Evolutionary conservation across 192 early-diverging fungal species (phyloP).

Genomic region (Pilobolus umbonatus): DNA sequence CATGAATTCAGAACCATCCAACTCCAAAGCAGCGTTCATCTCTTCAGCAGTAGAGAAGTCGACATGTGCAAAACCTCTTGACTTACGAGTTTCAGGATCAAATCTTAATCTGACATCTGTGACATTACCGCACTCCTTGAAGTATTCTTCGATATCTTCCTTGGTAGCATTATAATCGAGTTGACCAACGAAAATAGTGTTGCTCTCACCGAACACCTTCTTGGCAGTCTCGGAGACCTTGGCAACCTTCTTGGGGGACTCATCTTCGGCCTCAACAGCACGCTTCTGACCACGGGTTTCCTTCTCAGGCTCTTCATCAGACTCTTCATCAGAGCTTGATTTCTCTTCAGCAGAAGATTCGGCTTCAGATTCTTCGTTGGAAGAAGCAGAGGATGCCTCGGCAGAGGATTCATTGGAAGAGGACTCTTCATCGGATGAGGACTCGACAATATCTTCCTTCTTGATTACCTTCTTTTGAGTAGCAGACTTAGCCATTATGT

Average conservation of each 20-base stretch:
- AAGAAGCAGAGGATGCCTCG: conserved; percentile 2
- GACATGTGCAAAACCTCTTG: conserved; percentile 89
- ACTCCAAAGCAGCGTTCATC: conserved; percentile 62
- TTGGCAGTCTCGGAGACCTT: conserved; percentile 38
- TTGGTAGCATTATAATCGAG: conserved; percentile 67
- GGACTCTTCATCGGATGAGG: background rate
- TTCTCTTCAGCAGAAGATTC: conserved; percentile 1
- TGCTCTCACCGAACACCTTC: conserved; percentile 23
- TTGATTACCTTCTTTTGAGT: background rate
- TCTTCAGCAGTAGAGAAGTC: conserved; percentile 68
- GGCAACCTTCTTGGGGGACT: conserved; percentile 44
- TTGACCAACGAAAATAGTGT: conserved; percentile 67
- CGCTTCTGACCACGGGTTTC: too few species aligned
- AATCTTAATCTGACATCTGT: conserved; percentile 54
- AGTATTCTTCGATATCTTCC: conserved; percentile 56
- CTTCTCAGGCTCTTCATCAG: conserved; percentile 9
- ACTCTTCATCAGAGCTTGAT: background rate
- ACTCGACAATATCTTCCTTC: conserved; percentile 1
- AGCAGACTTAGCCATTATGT: background rate
- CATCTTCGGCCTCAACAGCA: conserved; percentile 33
- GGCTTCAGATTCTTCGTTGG: conserved; percentile 4
- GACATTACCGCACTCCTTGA: conserved; percentile 68
- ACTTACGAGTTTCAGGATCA: conserved; percentile 60
- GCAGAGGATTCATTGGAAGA: background rate
- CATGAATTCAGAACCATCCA: conserved; percentile 70